Percentiles rank a stretch among this genome's conserved stretches.
These are phyloP conservation scores for Cyberlindnera bimundalis DNA, from an alignment of 805 yeast species.

Conservation along the genomic window DNA sequence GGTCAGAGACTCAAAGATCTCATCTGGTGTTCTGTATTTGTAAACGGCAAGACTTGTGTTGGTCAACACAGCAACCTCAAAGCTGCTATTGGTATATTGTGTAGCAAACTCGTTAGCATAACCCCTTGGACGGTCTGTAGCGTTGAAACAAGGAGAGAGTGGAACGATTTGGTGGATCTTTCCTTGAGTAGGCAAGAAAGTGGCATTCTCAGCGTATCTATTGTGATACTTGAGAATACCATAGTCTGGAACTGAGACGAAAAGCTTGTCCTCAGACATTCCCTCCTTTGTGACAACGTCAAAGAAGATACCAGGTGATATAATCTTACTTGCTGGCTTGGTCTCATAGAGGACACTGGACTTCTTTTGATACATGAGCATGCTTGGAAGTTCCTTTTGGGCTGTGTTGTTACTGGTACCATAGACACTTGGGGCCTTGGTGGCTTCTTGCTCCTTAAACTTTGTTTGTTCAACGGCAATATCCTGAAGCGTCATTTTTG, in stretches of 20 bases:
- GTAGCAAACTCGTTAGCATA: slow-evolving; percentile 84
- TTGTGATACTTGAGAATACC: slow-evolving; percentile 75
- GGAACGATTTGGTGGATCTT: slow-evolving; percentile 71
- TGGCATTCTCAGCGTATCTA: slow-evolving; percentile 76
- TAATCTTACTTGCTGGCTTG: slow-evolving; percentile 53
- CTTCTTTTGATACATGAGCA: slow-evolving; percentile 51
- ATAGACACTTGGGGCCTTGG: slow-evolving; percentile 23
- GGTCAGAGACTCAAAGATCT: slow-evolving; percentile 64
- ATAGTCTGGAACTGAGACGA: slow-evolving; percentile 79
- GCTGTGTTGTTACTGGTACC: slow-evolving; percentile 13
- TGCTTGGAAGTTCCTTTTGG: slow-evolving; percentile 25
- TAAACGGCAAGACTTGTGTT: slow-evolving; percentile 72
- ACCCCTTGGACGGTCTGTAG: slow-evolving; percentile 73
- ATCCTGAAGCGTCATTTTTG: slow-evolving; percentile 37
- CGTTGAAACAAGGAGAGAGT: slow-evolving; percentile 64
- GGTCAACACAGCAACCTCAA: slow-evolving; percentile 80
- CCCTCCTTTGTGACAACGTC: slow-evolving; percentile 46
- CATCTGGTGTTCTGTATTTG: slow-evolving; percentile 76
- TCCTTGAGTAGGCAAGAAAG: slow-evolving; percentile 59
- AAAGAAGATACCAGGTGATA: slow-evolving; percentile 85
- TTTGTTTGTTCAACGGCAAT: slow-evolving; percentile 22
- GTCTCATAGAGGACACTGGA: slow-evolving; percentile 53
- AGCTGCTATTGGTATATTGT: slow-evolving; percentile 66
- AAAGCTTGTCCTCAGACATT: slow-evolving; percentile 43
- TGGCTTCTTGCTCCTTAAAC: slow-evolving; percentile 30